Percentiles rank a stretch among this genome's conserved stretches.
phyloP scores from a whole-genome alignment of 306 rosid genomes.

The Betula pendula region DNA sequence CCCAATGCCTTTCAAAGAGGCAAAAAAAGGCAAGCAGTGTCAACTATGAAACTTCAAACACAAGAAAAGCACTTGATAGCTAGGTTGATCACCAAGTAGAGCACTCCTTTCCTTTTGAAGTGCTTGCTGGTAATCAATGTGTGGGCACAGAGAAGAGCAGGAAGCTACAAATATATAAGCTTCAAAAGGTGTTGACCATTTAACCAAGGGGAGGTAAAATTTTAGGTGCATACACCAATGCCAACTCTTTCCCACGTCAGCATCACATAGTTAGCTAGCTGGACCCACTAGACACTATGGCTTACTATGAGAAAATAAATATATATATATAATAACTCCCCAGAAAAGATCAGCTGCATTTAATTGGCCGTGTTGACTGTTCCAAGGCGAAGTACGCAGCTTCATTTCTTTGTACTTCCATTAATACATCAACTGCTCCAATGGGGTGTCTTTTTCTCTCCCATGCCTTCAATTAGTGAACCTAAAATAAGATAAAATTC shows the following conservation, averaged over 20 bases:
- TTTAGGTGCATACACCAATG: constrained; percentile 25
- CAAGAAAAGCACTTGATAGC: constrained; percentile 6
- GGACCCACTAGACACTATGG: constrained; percentile 36
- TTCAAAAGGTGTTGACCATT: not conserved
- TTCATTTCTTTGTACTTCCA: too few species aligned
- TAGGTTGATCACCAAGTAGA: constrained; percentile 3
- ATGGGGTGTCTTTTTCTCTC: too few species aligned
- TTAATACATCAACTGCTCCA: too few species aligned
- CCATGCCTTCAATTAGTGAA: not conserved
- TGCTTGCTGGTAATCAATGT: constrained; percentile 5
- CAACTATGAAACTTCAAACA: constrained; percentile 19
- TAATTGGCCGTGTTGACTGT: not conserved
- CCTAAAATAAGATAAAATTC: not conserved
- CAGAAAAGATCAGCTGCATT: not conserved
- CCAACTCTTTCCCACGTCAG: constrained; percentile 38
- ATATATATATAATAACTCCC: not conserved
- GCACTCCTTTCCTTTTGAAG: not conserved
- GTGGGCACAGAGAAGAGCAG: constrained; percentile 19
- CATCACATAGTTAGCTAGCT: constrained; percentile 16
- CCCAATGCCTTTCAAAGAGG: constrained; percentile 31
- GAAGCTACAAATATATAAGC: constrained; percentile 31
- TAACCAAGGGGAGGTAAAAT: constrained; percentile 28
- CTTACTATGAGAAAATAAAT: constrained; percentile 17
- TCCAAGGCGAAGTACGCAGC: too few species aligned
- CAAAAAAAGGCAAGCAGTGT: constrained; percentile 34